phyloP scores from a whole-genome alignment of 805 yeast species.

The Ogataea allantospora region DNA sequence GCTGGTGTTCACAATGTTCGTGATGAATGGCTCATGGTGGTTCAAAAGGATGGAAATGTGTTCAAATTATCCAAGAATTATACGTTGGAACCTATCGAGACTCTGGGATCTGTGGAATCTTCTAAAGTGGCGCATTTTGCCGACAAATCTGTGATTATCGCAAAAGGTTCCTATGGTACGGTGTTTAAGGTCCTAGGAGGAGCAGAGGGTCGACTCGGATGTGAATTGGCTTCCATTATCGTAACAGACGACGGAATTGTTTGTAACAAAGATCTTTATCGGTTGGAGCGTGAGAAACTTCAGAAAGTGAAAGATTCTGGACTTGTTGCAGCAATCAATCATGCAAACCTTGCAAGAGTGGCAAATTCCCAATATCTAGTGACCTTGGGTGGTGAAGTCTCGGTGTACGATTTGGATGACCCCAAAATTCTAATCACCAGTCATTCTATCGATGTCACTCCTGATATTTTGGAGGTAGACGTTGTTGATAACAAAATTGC shows the following conservation, averaged over 20 bases:
- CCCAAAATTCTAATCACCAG: neutral
- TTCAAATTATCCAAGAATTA: slow-evolving; percentile 8
- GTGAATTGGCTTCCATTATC: slow-evolving; percentile 13
- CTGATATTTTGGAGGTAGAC: slow-evolving; percentile 11
- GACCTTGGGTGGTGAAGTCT: neutral
- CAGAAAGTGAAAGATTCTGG: slow-evolving; percentile 3
- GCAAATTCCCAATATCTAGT: slow-evolving; percentile 21
- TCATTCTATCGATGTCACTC: neutral
- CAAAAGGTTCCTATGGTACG: slow-evolving; percentile 1
- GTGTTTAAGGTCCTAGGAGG: slow-evolving; percentile 3
- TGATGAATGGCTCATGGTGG: slow-evolving; percentile 10
- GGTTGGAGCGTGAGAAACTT: slow-evolving; percentile 10
- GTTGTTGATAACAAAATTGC: slow-evolving; percentile 10
- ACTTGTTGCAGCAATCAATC: neutral
- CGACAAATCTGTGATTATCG: slow-evolving; percentile 1
- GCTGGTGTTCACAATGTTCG: slow-evolving; percentile 14
- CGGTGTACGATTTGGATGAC: slow-evolving; percentile 6
- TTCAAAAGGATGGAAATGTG: slow-evolving; percentile 12
- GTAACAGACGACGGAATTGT: slow-evolving; percentile 10
- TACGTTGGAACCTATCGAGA: neutral
- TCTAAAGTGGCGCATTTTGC: slow-evolving; percentile 3
- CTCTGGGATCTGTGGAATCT: slow-evolving; percentile 1
- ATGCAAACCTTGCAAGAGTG: neutral
- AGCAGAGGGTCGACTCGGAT: slow-evolving; percentile 6
- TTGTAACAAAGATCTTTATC: slow-evolving; percentile 17